These are phyloP conservation scores for Stephania japonica DNA, from an alignment of 164 flowering plant species.

Conservation along the genomic window DNA sequence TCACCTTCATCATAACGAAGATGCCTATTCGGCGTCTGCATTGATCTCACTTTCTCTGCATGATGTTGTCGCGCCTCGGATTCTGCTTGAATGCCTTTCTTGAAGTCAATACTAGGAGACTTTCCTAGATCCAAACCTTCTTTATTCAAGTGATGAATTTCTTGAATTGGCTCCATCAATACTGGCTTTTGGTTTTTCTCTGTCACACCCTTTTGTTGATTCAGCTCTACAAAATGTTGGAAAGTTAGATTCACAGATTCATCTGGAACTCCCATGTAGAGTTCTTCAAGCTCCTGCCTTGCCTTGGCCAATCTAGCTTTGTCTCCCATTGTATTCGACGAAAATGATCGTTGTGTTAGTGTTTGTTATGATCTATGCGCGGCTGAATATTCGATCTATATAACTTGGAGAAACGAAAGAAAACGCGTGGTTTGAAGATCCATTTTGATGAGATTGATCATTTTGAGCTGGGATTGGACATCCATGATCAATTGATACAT, in stretches of 20 bases:
- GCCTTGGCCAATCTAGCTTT: constrained; percentile 29
- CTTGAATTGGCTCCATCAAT: constrained; percentile 17
- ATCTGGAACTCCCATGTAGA: constrained; percentile 63
- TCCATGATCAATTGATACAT: background rate
- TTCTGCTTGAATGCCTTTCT: constrained; percentile 29
- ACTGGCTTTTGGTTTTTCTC: constrained; percentile 10
- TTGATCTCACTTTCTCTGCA: background rate
- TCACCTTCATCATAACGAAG: background rate
- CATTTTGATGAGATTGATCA: background rate
- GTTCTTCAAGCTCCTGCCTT: constrained; percentile 53
- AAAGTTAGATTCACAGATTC: constrained; percentile 72
- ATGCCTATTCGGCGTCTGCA: constrained; percentile 2
- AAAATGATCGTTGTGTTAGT: too few species aligned
- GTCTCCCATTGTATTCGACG: constrained; percentile 8
- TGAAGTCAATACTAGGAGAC: constrained; percentile 47
- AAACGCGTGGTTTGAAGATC: background rate
- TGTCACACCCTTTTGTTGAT: constrained; percentile 7
- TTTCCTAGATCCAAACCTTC: constrained; percentile 17
- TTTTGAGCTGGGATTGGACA: background rate
- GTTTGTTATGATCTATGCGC: too few species aligned
- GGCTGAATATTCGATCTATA: background rate
- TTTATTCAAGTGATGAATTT: background rate
- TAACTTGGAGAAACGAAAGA: background rate
- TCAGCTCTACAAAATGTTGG: constrained; percentile 40
- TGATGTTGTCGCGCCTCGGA: background rate